Evolutionary conservation across 83 land plant genomes (phyloP).

Genomic region (Isoetes engelmannii): DNA sequence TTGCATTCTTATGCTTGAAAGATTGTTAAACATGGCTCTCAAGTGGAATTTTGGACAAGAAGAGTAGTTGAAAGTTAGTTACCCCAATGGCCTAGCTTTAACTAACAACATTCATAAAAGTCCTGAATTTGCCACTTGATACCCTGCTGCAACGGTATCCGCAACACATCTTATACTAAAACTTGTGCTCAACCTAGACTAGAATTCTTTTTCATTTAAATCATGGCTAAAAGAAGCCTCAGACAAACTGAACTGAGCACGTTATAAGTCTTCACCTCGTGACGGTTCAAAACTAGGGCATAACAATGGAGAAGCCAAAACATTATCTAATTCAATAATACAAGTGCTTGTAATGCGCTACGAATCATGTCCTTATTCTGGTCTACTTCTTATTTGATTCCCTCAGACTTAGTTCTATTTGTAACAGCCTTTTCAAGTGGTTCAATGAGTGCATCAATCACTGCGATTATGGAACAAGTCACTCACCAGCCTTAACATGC

Average conservation of each 20-base stretch:
- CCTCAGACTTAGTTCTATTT: conserved; percentile 85
- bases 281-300: neutral
- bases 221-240: neutral
- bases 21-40: too few species aligned
- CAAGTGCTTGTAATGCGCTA: conserved; percentile 89
- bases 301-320: conserved; percentile 17
- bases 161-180: too few species aligned
- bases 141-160: conserved; percentile 46
- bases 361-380: conserved; percentile 99
- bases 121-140: conserved; percentile 41
- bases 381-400: conserved; percentile 96
- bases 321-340: conserved; percentile 85
- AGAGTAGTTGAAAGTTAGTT: too few species aligned
- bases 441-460: conserved; percentile 82
- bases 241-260: too few species aligned
- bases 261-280: too few species aligned
- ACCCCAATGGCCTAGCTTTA: conserved; percentile 33
- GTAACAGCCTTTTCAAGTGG: conserved; percentile 85
- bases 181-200: too few species aligned
- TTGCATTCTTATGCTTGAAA: too few species aligned
- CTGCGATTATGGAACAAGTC: conserved; percentile 27
- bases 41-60: too few species aligned
- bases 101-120: conserved; percentile 40
- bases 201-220: neutral
- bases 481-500: conserved; percentile 4